Evolutionary conservation across 169 alveolate genomes (phyloP).

Genomic region (Perkinsus chesapeaki): DNA sequence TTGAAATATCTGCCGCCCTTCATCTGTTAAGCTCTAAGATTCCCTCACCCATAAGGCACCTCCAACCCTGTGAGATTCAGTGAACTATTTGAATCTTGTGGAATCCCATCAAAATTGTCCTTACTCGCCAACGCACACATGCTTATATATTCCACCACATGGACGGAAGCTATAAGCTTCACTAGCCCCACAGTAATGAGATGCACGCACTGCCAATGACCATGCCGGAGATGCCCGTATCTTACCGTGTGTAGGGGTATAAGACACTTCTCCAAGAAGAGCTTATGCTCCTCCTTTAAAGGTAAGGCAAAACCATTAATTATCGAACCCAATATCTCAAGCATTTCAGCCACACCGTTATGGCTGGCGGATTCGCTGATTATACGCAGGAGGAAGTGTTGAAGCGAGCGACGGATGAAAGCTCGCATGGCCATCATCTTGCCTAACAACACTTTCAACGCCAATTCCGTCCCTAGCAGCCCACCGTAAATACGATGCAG

Average conservation of each 20-base stretch:
- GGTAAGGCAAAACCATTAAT: slow-evolving; percentile 96
- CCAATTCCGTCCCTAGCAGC: neutral
- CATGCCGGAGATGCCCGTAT: neutral
- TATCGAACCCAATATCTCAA: slow-evolving; percentile 86
- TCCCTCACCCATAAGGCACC: too few relatives aligned
- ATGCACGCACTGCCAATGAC: too few relatives aligned
- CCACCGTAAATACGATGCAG: slow-evolving; percentile 80
- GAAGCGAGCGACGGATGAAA: slow-evolving; percentile 87
- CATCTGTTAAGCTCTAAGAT: too few relatives aligned
- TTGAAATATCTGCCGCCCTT: neutral
- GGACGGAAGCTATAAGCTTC: too few relatives aligned
- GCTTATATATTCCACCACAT: too few relatives aligned
- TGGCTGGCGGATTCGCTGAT: slow-evolving; percentile 84
- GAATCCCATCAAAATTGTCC: too few relatives aligned
- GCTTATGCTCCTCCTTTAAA: slow-evolving; percentile 92
- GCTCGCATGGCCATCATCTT: slow-evolving; percentile 6
- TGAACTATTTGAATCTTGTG: too few relatives aligned
- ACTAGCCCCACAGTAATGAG: too few relatives aligned
- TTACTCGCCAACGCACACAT: too few relatives aligned
- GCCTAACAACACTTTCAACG: neutral
- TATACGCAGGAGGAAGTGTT: slow-evolving; percentile 81
- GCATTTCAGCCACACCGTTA: slow-evolving; percentile 91
- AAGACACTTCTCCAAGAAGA: slow-evolving; percentile 84
- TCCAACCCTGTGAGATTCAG: too few relatives aligned
- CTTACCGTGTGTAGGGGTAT: slow-evolving; percentile 92